Conservation (phyloP, 257 asterid genomes). For the Penstemon barbatus region DNA sequence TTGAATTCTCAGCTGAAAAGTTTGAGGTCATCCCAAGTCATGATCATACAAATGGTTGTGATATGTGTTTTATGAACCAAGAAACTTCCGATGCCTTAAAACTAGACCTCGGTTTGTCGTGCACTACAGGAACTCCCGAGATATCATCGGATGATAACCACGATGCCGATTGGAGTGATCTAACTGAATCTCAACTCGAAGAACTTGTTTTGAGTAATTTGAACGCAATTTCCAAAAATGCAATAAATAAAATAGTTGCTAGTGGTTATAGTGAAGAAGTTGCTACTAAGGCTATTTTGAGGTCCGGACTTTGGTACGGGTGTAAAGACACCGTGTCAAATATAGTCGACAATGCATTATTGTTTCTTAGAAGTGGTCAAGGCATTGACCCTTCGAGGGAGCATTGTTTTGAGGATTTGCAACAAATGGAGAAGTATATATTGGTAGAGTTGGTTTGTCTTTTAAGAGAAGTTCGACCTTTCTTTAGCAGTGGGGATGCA, state of each 20-base stretch:
- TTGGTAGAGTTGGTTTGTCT: constrained; percentile 92
- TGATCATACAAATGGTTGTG: constrained; percentile 50
- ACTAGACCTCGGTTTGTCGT: constrained; percentile 82
- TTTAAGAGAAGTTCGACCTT: constrained; percentile 80
- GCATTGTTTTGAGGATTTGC: constrained; percentile 74
- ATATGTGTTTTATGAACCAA: constrained; percentile 53
- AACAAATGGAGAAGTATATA: constrained; percentile 81
- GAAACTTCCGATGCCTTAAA: constrained; percentile 58
- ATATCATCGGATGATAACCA: constrained; percentile 45
- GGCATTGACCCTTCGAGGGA: constrained; percentile 60
- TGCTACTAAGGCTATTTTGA: constrained; percentile 72
- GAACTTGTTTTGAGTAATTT: constrained; percentile 73
- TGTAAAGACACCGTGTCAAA: constrained; percentile 89
- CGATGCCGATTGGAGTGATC: constrained; percentile 94
- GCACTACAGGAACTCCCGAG: constrained; percentile 46
- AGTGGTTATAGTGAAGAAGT: constrained; percentile 75
- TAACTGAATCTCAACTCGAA: constrained; percentile 84
- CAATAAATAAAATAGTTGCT: constrained; percentile 68
- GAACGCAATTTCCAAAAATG: constrained; percentile 76
- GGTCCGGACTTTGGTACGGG: constrained; percentile 92
- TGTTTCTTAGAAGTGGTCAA: constrained; percentile 69
- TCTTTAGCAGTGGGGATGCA: constrained; percentile 92
- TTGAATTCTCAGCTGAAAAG: constrained; percentile 76
- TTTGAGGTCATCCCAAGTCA: constrained; percentile 50
- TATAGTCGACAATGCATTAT: constrained; percentile 80